A percentile compares a stretch with the other conserved stretches of the same genome.
Evolutionary conservation across 2,329 filamentous ascomycete genomes (phyloP).

Genomic region (Cryphonectria radicalis): DNA sequence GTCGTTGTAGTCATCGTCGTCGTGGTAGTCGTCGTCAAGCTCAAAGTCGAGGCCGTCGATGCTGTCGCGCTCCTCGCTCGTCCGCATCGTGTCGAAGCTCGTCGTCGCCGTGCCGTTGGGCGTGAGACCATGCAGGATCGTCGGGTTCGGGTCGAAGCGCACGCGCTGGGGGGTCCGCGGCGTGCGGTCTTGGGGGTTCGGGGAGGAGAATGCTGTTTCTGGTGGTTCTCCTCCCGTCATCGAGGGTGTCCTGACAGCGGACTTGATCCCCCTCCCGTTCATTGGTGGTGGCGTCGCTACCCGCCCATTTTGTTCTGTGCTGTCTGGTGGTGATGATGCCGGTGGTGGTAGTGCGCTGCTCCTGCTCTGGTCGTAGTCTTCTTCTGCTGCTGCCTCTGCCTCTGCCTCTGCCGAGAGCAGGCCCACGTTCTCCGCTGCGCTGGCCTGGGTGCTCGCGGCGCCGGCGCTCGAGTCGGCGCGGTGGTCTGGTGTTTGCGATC

Average conservation of each 20-base stretch:
- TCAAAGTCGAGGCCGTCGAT: constrained; percentile 39
- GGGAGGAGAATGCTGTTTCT: not conserved
- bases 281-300: constrained; percentile 20
- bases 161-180: constrained; percentile 73
- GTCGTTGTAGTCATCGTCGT: constrained; percentile 34
- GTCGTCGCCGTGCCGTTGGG: constrained; percentile 30
- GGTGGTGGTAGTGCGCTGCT: not conserved
- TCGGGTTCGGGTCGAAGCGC: constrained; percentile 67
- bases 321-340: not conserved
- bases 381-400: constrained; percentile 25
- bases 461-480: constrained; percentile 21
- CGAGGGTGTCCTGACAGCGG: constrained; percentile 27
- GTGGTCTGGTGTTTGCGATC: constrained; percentile 31
- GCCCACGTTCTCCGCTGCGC: constrained; percentile 32
- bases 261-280: constrained; percentile 29
- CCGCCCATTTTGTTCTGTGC: constrained; percentile 12
- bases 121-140: constrained; percentile 38
- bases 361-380: constrained; percentile 25
- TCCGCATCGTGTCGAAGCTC: constrained; percentile 25
- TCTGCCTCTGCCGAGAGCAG: constrained; percentile 33
- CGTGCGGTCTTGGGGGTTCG: constrained; percentile 39
- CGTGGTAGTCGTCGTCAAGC: constrained; percentile 37
- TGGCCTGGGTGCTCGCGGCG: constrained; percentile 24
- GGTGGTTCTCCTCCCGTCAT: not conserved
- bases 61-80: constrained; percentile 28